Evolutionary conservation across 1,284 basidiomycete genomes (phyloP).

Genomic region (Wolfiporia cocos): DNA sequence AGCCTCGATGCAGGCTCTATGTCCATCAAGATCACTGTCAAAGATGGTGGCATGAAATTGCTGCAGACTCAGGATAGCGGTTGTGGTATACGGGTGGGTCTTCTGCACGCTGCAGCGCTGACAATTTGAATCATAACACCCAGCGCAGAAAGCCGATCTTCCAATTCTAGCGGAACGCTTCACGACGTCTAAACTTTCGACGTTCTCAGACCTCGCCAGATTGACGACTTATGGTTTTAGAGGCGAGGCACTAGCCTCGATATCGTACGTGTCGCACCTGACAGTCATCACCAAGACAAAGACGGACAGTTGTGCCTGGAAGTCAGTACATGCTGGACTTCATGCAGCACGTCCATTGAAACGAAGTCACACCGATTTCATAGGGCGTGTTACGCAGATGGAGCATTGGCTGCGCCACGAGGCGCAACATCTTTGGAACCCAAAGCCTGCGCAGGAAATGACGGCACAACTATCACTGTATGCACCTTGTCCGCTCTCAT

Average conservation of each 20-base stretch:
- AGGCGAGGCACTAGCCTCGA: slow-evolving; percentile 95
- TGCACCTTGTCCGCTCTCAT: slow-evolving; percentile 19
- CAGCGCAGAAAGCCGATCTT: slow-evolving; percentile 61
- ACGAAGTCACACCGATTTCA: too few species aligned
- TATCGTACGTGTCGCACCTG: slow-evolving; percentile 91
- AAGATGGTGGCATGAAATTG: slow-evolving; percentile 94
- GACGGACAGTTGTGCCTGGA: slow-evolving; percentile 81
- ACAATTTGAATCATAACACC: too few species aligned
- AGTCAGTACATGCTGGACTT: slow-evolving; percentile 44
- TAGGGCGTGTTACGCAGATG: slow-evolving; percentile 81
- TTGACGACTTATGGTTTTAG: slow-evolving; percentile 95
- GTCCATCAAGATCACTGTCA: slow-evolving; percentile 82
- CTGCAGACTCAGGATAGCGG: slow-evolving; percentile 98
- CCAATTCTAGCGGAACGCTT: slow-evolving; percentile 92
- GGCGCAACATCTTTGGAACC: slow-evolving; percentile 69
- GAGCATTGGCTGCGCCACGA: slow-evolving; percentile 62
- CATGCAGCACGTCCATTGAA: too few species aligned
- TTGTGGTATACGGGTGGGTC: slow-evolving; percentile 79
- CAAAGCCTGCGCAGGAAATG: slow-evolving; percentile 88
- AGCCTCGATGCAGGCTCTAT: slow-evolving; percentile 90
- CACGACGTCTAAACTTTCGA: slow-evolving; percentile 90
- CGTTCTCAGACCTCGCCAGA: slow-evolving; percentile 83
- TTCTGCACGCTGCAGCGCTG: too few species aligned
- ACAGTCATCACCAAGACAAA: slow-evolving; percentile 88
- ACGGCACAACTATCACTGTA: slow-evolving; percentile 88